phyloP scores from a whole-genome alignment of 2,329 filamentous ascomycete genomes.

The Colletotrichum eremochloae region DNA sequence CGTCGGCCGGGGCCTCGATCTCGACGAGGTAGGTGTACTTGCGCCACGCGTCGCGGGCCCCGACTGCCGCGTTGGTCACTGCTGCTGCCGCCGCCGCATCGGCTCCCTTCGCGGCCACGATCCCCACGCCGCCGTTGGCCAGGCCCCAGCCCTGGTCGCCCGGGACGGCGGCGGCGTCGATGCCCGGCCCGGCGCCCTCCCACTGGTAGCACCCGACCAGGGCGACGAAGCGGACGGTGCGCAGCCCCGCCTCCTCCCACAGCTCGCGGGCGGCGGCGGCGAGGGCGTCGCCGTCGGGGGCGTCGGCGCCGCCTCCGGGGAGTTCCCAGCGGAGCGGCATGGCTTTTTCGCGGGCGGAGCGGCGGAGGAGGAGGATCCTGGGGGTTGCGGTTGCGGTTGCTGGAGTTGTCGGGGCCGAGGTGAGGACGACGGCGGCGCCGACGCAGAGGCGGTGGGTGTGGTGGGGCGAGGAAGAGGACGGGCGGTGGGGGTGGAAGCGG shows the following conservation, averaged over 20 bases:
- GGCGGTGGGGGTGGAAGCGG: constrained; percentile 28
- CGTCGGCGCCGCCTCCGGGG: constrained; percentile 58
- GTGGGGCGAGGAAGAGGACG: neutral
- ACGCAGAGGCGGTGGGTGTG: constrained; percentile 37
- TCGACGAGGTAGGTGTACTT: constrained; percentile 54
- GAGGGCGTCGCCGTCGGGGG: constrained; percentile 59
- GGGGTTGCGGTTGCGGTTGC: constrained; percentile 33
- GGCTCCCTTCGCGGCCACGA: neutral
- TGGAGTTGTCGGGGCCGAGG: neutral
- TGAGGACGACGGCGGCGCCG: constrained; percentile 40
- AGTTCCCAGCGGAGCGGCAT: constrained; percentile 60
- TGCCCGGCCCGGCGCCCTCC: constrained; percentile 30
- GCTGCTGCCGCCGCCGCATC: constrained; percentile 35
- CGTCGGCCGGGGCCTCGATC: constrained; percentile 45
- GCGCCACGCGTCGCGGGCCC: constrained; percentile 46
- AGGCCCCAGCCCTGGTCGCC: constrained; percentile 37
- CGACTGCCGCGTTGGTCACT: neutral
- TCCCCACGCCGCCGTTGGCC: constrained; percentile 25
- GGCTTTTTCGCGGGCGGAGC: constrained; percentile 53
- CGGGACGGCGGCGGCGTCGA: constrained; percentile 28
- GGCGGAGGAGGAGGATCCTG: constrained; percentile 57
- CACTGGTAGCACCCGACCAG: constrained; percentile 50
- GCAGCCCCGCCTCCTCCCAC: constrained; percentile 63
- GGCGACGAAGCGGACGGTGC: constrained; percentile 55
- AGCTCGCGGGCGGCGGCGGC: constrained; percentile 62